Conservation (phyloP, 169 alveolate genomes). For the Perkinsus olseni region DNA sequence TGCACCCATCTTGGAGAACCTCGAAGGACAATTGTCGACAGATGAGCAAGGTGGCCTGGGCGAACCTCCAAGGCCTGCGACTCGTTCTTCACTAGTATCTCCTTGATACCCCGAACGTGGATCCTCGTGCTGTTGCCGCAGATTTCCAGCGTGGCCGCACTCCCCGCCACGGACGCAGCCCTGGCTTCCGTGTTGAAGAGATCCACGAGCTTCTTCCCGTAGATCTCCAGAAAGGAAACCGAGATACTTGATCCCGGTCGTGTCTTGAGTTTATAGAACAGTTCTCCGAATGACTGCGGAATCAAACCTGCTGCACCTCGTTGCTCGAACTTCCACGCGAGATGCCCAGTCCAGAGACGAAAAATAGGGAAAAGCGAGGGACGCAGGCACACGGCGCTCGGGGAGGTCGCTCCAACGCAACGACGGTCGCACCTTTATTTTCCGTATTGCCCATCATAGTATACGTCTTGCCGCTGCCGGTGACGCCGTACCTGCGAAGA, state of each 20-base stretch:
- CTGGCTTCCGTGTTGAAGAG: not conserved
- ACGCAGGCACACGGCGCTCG: too few relatives aligned
- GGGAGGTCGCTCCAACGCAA: too few relatives aligned
- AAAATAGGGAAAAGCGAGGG: too few relatives aligned
- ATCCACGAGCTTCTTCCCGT: not conserved
- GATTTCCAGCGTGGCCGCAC: not conserved
- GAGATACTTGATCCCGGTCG: not conserved
- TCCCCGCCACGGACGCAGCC: not conserved
- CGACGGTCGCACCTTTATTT: not conserved
- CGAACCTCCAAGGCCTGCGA: not conserved
- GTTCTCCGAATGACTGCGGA: not conserved
- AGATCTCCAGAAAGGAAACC: slow-evolving; percentile 15
- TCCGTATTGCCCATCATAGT: not conserved
- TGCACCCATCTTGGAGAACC: not conserved
- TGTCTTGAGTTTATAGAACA: not conserved
- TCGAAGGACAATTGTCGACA: not conserved
- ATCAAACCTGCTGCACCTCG: not conserved
- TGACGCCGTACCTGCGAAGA: not conserved
- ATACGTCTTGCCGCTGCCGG: not conserved
- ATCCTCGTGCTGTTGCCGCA: not conserved
- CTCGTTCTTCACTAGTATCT: not conserved
- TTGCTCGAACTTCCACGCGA: too few relatives aligned
- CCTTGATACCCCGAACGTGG: not conserved
- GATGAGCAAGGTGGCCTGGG: not conserved
- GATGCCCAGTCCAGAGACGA: too few relatives aligned